Conservation (phyloP, 75 land plant genomes). For the Selaginella tamariscina region DNA sequence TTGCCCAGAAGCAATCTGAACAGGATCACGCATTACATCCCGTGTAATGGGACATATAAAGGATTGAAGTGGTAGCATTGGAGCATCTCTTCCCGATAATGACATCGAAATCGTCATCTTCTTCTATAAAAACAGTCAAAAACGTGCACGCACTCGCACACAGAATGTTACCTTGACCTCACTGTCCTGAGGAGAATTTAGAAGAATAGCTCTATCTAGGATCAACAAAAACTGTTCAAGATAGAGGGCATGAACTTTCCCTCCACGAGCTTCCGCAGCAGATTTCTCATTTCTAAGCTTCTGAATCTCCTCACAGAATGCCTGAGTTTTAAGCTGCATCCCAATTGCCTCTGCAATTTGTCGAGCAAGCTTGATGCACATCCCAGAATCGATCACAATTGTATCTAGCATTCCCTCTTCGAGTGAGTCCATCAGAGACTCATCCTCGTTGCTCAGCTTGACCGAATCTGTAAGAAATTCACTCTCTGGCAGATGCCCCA, state of each 20-base stretch:
- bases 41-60: constrained; percentile 39
- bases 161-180: no score
- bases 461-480: background rate
- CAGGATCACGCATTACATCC: constrained; percentile 39
- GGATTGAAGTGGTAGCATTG: constrained; percentile 27
- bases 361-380: constrained; percentile 22
- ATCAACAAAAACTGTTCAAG: constrained; percentile 31
- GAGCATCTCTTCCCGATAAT: constrained; percentile 12
- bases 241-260: constrained; percentile 21
- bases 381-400: constrained; percentile 16
- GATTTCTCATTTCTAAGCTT: constrained; percentile 20
- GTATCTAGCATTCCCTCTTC: constrained; percentile 28
- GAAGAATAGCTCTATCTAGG: constrained; percentile 28
- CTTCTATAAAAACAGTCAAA: no score
- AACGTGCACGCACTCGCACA: no score
- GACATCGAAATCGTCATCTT: background rate
- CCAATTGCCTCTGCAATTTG: constrained; percentile 29
- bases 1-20: constrained; percentile 38
- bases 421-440: constrained; percentile 21
- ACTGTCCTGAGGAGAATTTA: no score
- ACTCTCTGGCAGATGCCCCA: constrained; percentile 15
- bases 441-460: constrained; percentile 21
- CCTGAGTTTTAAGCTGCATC: constrained; percentile 13
- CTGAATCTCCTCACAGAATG: constrained; percentile 21
- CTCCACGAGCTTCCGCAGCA: constrained; percentile 20